A percentile compares a stretch with the other conserved stretches of the same genome.
These are phyloP conservation scores for Fusarium citri DNA, from an alignment of 2,329 filamentous ascomycete species.

Conservation along the genomic window DNA sequence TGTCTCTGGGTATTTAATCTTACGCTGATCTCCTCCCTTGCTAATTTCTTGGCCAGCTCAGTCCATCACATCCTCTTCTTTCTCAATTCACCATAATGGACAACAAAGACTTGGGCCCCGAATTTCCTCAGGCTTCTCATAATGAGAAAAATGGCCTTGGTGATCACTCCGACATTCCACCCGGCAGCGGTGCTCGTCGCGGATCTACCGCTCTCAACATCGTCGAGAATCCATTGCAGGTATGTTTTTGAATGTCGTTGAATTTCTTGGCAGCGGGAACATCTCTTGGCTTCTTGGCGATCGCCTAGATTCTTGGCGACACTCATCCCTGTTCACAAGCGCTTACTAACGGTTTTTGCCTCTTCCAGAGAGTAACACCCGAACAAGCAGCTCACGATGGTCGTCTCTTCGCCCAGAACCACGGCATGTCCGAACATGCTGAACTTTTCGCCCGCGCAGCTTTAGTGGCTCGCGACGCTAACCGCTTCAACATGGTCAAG, in stretches of 20 bases:
- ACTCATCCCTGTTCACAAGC: background rate
- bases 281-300: background rate
- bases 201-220: constrained; percentile 27
- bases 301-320: background rate
- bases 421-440: constrained; percentile 62
- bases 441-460: constrained; percentile 55
- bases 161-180: background rate
- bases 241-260: background rate
- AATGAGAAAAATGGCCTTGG: constrained; percentile 8
- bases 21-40: constrained; percentile 9
- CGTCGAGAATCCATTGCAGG: constrained; percentile 26
- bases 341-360: background rate
- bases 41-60: background rate
- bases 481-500: constrained; percentile 43
- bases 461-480: constrained; percentile 51
- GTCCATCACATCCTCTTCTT: background rate
- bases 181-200: background rate
- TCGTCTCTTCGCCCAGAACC: constrained; percentile 60
- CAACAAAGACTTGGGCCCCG: constrained; percentile 20
- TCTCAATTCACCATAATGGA: constrained; percentile 9
- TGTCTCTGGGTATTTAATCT: constrained; percentile 19
- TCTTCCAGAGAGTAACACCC: constrained; percentile 40
- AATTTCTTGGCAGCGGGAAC: background rate
- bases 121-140: constrained; percentile 17
- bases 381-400: constrained; percentile 54